Evolutionary conservation across 2,329 filamentous ascomycete species (phyloP).

Genomic region (Xylaria sp.): DNA sequence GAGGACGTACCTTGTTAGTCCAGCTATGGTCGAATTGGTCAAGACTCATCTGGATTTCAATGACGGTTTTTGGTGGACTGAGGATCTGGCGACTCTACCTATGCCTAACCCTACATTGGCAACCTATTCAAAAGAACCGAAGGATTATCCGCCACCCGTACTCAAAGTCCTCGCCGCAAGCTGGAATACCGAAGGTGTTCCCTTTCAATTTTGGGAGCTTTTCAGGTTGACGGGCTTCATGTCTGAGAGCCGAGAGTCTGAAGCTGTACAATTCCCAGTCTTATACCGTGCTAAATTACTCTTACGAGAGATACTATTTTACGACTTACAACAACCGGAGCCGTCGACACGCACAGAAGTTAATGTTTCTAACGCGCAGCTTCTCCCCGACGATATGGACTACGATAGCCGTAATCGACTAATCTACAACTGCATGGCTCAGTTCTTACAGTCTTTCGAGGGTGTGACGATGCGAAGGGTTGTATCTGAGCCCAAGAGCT

Average conservation of each 20-base stretch:
- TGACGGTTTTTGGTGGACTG: slow-evolving; percentile 69
- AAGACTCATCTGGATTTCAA: slow-evolving; percentile 62
- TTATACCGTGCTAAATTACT: slow-evolving; percentile 66
- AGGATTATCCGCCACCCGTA: slow-evolving; percentile 60
- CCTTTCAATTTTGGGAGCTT: slow-evolving; percentile 65
- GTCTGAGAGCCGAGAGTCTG: slow-evolving; percentile 60
- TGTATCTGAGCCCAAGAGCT: slow-evolving; percentile 56
- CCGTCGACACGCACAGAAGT: slow-evolving; percentile 57
- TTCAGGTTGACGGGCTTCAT: slow-evolving; percentile 62
- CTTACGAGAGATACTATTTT: slow-evolving; percentile 65
- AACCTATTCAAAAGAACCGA: slow-evolving; percentile 54
- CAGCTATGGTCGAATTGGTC: slow-evolving; percentile 56
- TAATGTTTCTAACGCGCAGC: slow-evolving; percentile 49
- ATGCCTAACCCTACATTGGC: slow-evolving; percentile 54
- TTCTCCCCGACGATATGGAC: slow-evolving; percentile 57
- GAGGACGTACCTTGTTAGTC: slow-evolving; percentile 56
- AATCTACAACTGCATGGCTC: slow-evolving; percentile 61
- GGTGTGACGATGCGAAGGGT: slow-evolving; percentile 54
- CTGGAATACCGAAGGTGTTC: slow-evolving; percentile 60
- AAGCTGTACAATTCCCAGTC: slow-evolving; percentile 61
- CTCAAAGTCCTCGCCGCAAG: slow-evolving; percentile 63
- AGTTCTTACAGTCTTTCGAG: slow-evolving; percentile 66
- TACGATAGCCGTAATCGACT: slow-evolving; percentile 60
- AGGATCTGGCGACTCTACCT: slow-evolving; percentile 58
- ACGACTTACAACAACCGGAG: slow-evolving; percentile 62